These are phyloP conservation scores for Tolypocladium capitatum DNA, from an alignment of 2,329 filamentous ascomycete species.

Conservation along the genomic window DNA sequence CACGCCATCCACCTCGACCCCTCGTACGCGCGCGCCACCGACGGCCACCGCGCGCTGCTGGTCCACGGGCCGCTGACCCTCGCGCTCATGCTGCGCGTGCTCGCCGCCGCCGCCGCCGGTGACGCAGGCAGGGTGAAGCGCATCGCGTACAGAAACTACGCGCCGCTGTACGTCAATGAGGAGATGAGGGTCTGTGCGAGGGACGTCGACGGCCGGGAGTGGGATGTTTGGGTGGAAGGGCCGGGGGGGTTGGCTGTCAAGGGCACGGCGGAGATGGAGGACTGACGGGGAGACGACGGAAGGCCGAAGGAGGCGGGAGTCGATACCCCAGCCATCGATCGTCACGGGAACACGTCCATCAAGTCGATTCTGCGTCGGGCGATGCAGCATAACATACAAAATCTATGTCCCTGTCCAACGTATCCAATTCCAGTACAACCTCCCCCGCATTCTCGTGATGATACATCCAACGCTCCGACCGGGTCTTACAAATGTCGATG, in stretches of 20 bases:
- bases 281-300: not conserved
- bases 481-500: not conserved
- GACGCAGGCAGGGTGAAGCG: constrained; percentile 26
- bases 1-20: constrained; percentile 81
- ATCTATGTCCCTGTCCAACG: not conserved
- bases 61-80: constrained; percentile 80
- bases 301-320: not conserved
- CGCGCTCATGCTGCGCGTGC: constrained; percentile 58
- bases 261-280: constrained; percentile 27
- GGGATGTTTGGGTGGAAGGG: constrained; percentile 54
- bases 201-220: constrained; percentile 24
- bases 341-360: not conserved
- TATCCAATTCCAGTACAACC: not conserved
- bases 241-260: constrained; percentile 48
- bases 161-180: constrained; percentile 67
- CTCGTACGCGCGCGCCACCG: constrained; percentile 52
- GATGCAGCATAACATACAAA: not conserved
- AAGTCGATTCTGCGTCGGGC: not conserved
- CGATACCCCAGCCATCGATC: too few relatives aligned
- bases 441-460: not conserved
- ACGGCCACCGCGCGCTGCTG: constrained; percentile 62
- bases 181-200: constrained; percentile 55
- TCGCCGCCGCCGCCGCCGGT: constrained; percentile 22
- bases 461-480: not conserved
- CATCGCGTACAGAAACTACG: constrained; percentile 69